Percentiles rank a stretch among this genome's conserved stretches.
Conservation (phyloP, 2,329 filamentous ascomycete genomes). For the Penicillium decumbens region DNA sequence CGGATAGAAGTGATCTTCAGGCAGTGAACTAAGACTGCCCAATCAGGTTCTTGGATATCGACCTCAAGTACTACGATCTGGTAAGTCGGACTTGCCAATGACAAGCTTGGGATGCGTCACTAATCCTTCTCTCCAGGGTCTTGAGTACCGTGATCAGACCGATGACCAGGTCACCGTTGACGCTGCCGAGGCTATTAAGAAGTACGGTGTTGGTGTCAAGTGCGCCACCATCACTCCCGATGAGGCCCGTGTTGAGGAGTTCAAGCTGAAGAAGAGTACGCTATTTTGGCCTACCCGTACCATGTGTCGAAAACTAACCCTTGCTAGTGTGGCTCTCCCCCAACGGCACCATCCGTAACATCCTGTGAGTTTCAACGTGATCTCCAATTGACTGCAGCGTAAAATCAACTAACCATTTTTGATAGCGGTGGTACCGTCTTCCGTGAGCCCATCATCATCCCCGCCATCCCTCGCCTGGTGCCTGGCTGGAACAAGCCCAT, state of each 20-base stretch:
- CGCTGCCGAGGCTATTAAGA: constrained; percentile 95
- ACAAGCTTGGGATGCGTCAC: background rate
- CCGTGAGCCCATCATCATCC: constrained; percentile 97
- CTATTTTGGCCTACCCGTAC: constrained; percentile 2
- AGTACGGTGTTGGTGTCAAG: constrained; percentile 98
- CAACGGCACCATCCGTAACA: constrained; percentile 77
- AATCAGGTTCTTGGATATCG: constrained; percentile 76
- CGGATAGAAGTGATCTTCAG: background rate
- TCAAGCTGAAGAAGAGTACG: constrained; percentile 96
- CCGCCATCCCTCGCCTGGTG: constrained; percentile 84
- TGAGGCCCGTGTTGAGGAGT: constrained; percentile 93
- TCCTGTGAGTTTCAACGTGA: constrained; percentile 44
- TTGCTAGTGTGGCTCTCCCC: constrained; percentile 88
- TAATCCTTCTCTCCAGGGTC: constrained; percentile 50
- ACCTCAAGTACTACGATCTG: constrained; percentile 96
- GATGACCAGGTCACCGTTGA: constrained; percentile 94
- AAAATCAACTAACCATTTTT: constrained; percentile 19
- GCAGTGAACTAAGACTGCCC: constrained; percentile 18
- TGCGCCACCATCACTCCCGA: constrained; percentile 99
- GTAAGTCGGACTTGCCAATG: constrained; percentile 30
- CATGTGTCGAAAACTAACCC: constrained; percentile 7
- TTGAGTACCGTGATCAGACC: constrained; percentile 93
- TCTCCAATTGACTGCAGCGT: background rate
- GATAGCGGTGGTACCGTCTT: constrained; percentile 84
- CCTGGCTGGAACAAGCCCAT: constrained; percentile 99